Evolutionary conservation across 306 rosid species (phyloP), one percentile per base, ranked within the genome.

Genomic region (Lathyrus sativus): DNA sequence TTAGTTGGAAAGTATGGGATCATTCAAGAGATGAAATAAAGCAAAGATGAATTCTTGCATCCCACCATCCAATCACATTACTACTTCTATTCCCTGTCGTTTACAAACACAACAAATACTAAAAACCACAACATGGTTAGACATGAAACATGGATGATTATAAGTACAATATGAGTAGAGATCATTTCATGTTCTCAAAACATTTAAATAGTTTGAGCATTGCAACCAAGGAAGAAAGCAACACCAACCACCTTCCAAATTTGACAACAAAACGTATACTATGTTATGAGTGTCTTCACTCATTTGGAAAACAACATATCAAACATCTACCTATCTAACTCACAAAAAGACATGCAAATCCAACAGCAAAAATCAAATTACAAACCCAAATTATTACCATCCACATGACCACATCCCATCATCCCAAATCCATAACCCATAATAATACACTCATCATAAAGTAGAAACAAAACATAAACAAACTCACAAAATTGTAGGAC

Each of bases 211-310:
- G 29, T 13, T 54, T 54, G 33, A 54, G 15, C 64, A 57, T 58
- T 77, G 64, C 6, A 71, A 28, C 53, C 72, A 48, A 57, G 19
- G 8, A 54, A 77, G 78, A 78, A 77, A 65, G 48, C 73, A 56
- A 77, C 81, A 71, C 29, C 33, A 77, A 66, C 70, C 50, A 28
- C 44, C 70, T 66, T 77, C 81, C 77, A 77, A 71, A 71, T 28
- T 75, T 3, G 58, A 60, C 37, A 29, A 35, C 10, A 57, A 19
- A 35, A 51, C 28, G n/a, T 3, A 6, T 28, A 35, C 33, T 14
- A 26, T 3, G 41, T 31, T 14, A 26, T 3, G 41, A 58, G 59
- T 67, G 82, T 72, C 82, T 61, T 61, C 46, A 78, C 66, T 68
- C 58, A 2, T 73, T 73, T 78, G 82, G 71, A 70, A 70, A 48